phyloP scores from a whole-genome alignment of 179 eudicot species.

The Corrigiola litoralis region DNA sequence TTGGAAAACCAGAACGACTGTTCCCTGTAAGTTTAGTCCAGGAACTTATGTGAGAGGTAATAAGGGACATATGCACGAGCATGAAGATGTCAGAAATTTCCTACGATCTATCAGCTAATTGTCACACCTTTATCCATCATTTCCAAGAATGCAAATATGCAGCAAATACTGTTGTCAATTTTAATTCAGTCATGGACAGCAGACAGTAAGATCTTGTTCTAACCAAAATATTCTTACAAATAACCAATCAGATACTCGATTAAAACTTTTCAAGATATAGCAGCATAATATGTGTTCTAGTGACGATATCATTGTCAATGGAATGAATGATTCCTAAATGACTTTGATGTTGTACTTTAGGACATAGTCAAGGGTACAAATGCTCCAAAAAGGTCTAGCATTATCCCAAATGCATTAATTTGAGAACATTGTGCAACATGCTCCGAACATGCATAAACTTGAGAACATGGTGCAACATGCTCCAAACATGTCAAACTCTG shows the following conservation, averaged over 20 bases:
- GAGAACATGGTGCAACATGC: slow-evolving; percentile 1
- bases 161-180: background rate
- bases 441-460: too few relatives aligned
- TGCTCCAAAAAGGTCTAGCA: too few relatives aligned
- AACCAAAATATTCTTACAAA: background rate
- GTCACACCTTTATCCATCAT: slow-evolving; percentile 4
- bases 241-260: background rate
- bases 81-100: background rate
- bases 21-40: slow-evolving; percentile 46
- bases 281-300: too few relatives aligned
- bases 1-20: slow-evolving; percentile 88
- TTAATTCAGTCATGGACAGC: background rate
- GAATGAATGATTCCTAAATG: background rate
- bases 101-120: background rate
- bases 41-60: too few relatives aligned
- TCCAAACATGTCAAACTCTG: background rate
- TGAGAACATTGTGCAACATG: background rate
- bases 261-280: background rate
- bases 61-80: background rate
- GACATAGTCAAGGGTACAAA: too few relatives aligned
- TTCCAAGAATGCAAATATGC: background rate
- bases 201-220: background rate
- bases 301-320: background rate
- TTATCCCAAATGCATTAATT: too few relatives aligned
- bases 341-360: background rate